phyloP scores from a whole-genome alignment of 331 rosid genomes.

The Saraca asoca region DNA sequence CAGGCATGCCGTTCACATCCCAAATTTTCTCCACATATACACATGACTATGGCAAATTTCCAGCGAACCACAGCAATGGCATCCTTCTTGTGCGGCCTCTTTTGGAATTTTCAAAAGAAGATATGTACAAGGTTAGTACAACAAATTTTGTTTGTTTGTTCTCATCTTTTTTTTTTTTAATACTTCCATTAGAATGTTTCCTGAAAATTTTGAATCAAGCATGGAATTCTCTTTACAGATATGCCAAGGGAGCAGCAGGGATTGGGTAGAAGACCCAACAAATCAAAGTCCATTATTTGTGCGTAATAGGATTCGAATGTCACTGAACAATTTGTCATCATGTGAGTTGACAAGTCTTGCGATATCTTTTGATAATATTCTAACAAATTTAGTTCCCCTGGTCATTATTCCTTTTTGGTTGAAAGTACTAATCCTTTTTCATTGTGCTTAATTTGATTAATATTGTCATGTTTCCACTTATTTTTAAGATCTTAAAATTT shows the following conservation, averaged over 20 bases:
- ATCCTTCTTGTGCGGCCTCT: constrained; percentile 90
- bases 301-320: constrained; percentile 83
- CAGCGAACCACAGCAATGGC: constrained; percentile 48
- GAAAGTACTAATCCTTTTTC: neutral
- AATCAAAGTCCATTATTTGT: constrained; percentile 70
- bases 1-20: constrained; percentile 89
- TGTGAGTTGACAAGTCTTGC: constrained; percentile 52
- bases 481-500: too few relatives aligned
- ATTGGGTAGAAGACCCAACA: constrained; percentile 96
- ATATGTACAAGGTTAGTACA: constrained; percentile 73
- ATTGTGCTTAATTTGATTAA: neutral
- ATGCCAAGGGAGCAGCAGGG: constrained; percentile 63
- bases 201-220: constrained; percentile 3
- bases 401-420: too few relatives aligned
- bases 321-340: constrained; percentile 53
- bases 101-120: constrained; percentile 80
- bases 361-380: constrained; percentile 10
- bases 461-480: constrained; percentile 3
- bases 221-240: constrained; percentile 51
- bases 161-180: constrained; percentile 5
- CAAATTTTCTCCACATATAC: constrained; percentile 66
- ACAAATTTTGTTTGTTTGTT: constrained; percentile 17
- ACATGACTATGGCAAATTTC: constrained; percentile 39
- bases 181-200: constrained; percentile 13
- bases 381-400: constrained; percentile 11